Base-by-base conservation (phyloP, 2,329 filamentous ascomycete species). In the Madurella mycetomatis region DNA sequence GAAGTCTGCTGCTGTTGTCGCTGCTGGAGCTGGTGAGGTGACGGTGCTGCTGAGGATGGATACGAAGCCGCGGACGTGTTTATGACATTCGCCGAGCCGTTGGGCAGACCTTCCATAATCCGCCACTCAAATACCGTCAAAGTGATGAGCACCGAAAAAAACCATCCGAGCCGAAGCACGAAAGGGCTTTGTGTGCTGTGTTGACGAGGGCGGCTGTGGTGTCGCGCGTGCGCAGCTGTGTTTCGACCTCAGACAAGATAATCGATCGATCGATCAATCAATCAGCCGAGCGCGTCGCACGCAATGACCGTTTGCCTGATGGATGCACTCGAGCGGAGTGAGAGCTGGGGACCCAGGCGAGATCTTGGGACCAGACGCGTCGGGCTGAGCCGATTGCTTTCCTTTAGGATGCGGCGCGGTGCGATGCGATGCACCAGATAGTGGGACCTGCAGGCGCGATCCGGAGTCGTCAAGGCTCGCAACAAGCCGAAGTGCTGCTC, bases 1-100 rank as follows among this genome's bases (percentile, higher is more conserved):
- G 76, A 74, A 30, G 55, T 45, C 41, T 65, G 65, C 39, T 57
- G 59, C 37, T 55, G 58, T 15, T 59, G 64, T 15, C 71, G 69
- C 51, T 71, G 70, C 12, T 68, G 66, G 47, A 70, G 70, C 42
- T 71, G 69, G 1, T 60, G 62, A 13, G 58, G 57, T 49, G 55
- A 48, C 61, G 60, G 31, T 57, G 60, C 50, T 72, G 72, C 60
- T 79, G 77, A 75, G 60, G 77, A 79, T 56, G 71, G 63, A 44
- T 72, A 72, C 60, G 73, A 70, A 64, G 76, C 72, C 53, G 74
- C 74, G 62, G 75, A 75, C 59, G 77, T 73, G 75, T 77, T 78
- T 77, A 81, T 76, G 72, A 73, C 75, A 75, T 80, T 78, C 71
- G 77, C 72, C 70, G 74, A 74, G 66, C 78, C 79, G 64, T 77